Percentiles rank a stretch among this genome's conserved stretches.
phyloP scores from a whole-genome alignment of 2,329 filamentous ascomycete genomes.

The Coleophoma eucalyptorum region DNA sequence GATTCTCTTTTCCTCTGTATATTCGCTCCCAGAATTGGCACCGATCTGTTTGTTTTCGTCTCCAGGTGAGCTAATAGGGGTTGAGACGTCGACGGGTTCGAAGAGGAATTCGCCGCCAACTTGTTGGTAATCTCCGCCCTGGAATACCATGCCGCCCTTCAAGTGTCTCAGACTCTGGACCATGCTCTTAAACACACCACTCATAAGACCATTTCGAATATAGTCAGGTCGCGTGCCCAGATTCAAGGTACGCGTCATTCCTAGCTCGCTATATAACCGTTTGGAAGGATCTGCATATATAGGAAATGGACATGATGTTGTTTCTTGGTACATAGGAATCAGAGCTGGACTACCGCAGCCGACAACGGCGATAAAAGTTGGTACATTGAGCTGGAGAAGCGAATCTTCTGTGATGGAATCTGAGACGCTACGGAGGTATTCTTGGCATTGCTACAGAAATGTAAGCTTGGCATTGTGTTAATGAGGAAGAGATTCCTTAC shows the following conservation, averaged over 20 bases:
- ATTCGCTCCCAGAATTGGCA: constrained; percentile 5
- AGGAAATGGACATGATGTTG: constrained; percentile 47
- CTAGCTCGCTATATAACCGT: constrained; percentile 48
- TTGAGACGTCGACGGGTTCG: constrained; percentile 23
- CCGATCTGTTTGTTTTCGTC: constrained; percentile 8
- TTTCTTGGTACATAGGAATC: constrained; percentile 45
- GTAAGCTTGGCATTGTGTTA: neutral
- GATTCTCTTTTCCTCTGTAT: constrained; percentile 52
- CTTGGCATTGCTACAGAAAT: constrained; percentile 27
- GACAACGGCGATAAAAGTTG: constrained; percentile 42
- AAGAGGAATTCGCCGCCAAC: constrained; percentile 40
- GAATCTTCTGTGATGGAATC: constrained; percentile 21
- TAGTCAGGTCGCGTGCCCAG: constrained; percentile 46
- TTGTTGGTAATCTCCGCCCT: constrained; percentile 47
- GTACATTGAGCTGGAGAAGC: constrained; percentile 25
- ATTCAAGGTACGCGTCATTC: constrained; percentile 45
- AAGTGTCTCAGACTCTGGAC: constrained; percentile 39
- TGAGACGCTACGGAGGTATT: constrained; percentile 26
- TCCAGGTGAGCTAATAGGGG: constrained; percentile 12
- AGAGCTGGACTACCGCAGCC: constrained; percentile 52
- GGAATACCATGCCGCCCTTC: constrained; percentile 34
- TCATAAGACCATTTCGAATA: constrained; percentile 35
- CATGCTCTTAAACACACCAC: constrained; percentile 32
- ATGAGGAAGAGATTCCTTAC: constrained; percentile 14
- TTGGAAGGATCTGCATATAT: constrained; percentile 54